These are phyloP conservation scores for Cairneyella variabilis DNA, from an alignment of 495 filamentous ascomycete genomes.

Conservation along the genomic window DNA sequence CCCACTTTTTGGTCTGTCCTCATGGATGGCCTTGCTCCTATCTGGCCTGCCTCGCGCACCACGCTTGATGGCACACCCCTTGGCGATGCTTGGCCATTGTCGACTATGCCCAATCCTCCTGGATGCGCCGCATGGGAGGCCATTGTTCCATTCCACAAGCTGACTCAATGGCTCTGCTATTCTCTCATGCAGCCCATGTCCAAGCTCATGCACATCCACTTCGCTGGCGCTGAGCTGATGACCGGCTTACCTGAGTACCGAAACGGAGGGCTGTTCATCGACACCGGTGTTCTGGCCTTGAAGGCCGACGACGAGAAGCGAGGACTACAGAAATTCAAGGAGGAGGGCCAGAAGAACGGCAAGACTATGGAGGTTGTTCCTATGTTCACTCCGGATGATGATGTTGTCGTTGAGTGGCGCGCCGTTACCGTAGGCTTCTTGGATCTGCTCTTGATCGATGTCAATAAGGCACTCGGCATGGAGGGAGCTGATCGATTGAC, in stretches of 20 bases:
- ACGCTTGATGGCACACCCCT: slow-evolving; percentile 84
- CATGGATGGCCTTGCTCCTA: slow-evolving; percentile 79
- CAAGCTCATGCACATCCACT: slow-evolving; percentile 69
- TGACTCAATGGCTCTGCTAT: slow-evolving; percentile 87
- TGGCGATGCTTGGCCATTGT: slow-evolving; percentile 93
- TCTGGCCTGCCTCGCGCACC: slow-evolving; percentile 89
- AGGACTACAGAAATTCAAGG: slow-evolving; percentile 65
- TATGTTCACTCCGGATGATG: slow-evolving; percentile 72
- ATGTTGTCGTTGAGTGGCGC: slow-evolving; percentile 87
- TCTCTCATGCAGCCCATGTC: slow-evolving; percentile 86
- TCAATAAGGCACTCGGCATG: slow-evolving; percentile 43
- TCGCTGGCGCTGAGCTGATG: slow-evolving; percentile 70
- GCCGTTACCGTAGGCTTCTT: slow-evolving; percentile 79
- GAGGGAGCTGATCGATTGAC: slow-evolving; percentile 56
- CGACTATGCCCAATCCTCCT: slow-evolving; percentile 59
- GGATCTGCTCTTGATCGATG: slow-evolving; percentile 68
- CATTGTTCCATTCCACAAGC: slow-evolving; percentile 92
- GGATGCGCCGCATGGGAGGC: slow-evolving; percentile 77
- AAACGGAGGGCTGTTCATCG: slow-evolving; percentile 82
- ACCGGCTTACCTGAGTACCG: slow-evolving; percentile 86
- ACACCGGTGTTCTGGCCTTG: slow-evolving; percentile 75
- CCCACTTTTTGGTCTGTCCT: slow-evolving; percentile 88
- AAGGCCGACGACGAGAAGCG: slow-evolving; percentile 61
- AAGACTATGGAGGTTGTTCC: slow-evolving; percentile 58
- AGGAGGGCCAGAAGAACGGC: slow-evolving; percentile 70